Base-by-base conservation (phyloP, 2,329 filamentous ascomycete genomes). In the Aspergillus pseudotamarii region DNA sequence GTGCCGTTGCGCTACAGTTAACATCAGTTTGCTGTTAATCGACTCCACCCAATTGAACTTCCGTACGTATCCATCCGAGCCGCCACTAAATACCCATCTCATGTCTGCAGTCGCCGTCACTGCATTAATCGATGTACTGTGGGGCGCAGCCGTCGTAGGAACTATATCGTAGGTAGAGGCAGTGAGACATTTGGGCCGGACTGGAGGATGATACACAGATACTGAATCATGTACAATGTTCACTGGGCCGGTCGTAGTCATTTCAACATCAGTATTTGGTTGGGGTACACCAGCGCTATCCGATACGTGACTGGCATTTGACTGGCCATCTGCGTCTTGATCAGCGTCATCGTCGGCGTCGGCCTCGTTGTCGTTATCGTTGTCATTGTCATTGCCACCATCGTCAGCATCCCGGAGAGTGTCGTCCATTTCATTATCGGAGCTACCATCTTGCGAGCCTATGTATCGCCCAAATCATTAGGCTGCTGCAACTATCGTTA, bases 31-130 rank as follows among this genome's bases (percentile, higher is more conserved):
- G 67, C 93, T 93, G 75, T 99, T 99, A 69, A 96, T 94, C 6
- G 95, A 97, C 41, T 93, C 93, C 3, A 92, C 89, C 76, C 95
- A 97, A 76, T 99, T 96, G 80, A 96, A 98, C 78, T 97, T 98
- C 62, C 95, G 88, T 66, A 99, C 94, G 74, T 97, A 99, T 55
- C 95, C 94, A 79, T 99, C 95, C 0, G 91, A 90, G 0, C 95
- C 95, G 43, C 95, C 95, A 12, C 90, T 97, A 76, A 98, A 94
- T 77, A 96, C 94, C 86, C 93, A 98, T 60, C 93, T 88, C 84
- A 97, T 90, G 77, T 99, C 95, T 2, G 93, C 94, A 0, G 95
- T 99, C 36, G 95, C 90, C 28, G 93, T 89, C 63, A 99, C 87
- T 11, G 93, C 90, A 75, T 99, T 99, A 78, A 99, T 92, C 59